Evolutionary conservation across 2,329 filamentous ascomycete species (phyloP), one percentile per base, ranked within the genome.

Genomic region (Fusarium sp.): DNA sequence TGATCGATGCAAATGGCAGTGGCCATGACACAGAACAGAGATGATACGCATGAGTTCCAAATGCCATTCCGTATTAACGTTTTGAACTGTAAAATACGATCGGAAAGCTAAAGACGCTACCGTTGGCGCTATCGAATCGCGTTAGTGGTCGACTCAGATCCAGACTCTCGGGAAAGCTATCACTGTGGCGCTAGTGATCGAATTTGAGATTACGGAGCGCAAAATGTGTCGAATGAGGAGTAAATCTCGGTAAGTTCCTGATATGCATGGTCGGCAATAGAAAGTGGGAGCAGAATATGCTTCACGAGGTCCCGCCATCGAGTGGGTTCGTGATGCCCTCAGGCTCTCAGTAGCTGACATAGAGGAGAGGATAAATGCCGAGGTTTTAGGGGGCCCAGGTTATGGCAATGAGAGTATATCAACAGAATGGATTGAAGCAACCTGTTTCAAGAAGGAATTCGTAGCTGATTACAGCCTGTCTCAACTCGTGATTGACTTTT

Each of bases 101-200:
- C 47, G 9, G 2, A 24, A 24, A 24, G 8, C 4, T 51, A 14
- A 20, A 34, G 15, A 20, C 30, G 22, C 66, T 68, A 63, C 56
- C 17, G 38, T 68, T 63, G 42, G 5, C 66, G 24, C 64, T 68
- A 68, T 68, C 17, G 26, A 52, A 39, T 51, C 38, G n/a, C 41
- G 18, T 26, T 18, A 30, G 44, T 34, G 54, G 63, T 17, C 55
- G 55, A 68, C 38, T 45, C 8, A 8, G 42, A 41, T 68, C 66
- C 17, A 68, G 66, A 62, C 64, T 60, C 42, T 24, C 10, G 18
- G 20, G 18, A 39, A 20, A 55, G 12, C 14, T 62, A 41, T 55
- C 42, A 56, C 24, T 9, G 8, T 13, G 18, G 15, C 48, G 28
- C 64, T 62, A 68, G 50, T 32, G n/a, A 45, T 6, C 9, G 4